These are phyloP conservation scores for Vigna unguiculata DNA, from an alignment of 306 rosid genomes.

Conservation along the genomic window DNA sequence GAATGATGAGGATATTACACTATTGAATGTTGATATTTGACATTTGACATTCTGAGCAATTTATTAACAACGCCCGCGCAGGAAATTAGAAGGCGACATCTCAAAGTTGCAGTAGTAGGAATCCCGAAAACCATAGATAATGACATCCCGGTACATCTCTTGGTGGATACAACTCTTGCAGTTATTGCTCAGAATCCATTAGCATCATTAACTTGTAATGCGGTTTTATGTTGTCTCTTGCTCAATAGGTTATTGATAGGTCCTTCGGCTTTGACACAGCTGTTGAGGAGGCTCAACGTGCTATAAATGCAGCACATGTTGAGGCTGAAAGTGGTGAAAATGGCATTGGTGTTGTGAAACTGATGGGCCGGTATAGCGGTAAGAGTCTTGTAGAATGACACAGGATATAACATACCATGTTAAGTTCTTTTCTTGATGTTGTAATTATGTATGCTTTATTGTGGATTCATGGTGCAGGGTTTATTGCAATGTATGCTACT, in stretches of 20 bases:
- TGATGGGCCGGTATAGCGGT: slow-evolving; percentile 98
- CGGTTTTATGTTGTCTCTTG: slow-evolving; percentile 38
- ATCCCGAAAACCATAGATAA: slow-evolving; percentile 98
- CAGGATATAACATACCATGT: neutral
- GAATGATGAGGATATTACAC: neutral
- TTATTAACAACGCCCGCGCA: slow-evolving; percentile 44
- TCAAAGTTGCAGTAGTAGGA: slow-evolving; percentile 89
- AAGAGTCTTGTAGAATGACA: slow-evolving; percentile 41
- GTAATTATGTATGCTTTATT: slow-evolving; percentile 25
- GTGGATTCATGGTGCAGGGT: slow-evolving; percentile 66
- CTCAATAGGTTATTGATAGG: slow-evolving; percentile 80
- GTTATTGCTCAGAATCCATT: neutral
- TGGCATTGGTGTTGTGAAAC: slow-evolving; percentile 91
- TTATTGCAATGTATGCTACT: slow-evolving; percentile 94
- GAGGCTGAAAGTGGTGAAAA: slow-evolving; percentile 91
- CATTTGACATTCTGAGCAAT: neutral
- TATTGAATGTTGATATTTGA: slow-evolving; percentile 17
- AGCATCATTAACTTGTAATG: slow-evolving; percentile 31
- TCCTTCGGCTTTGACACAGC: slow-evolving; percentile 98
- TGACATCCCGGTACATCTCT: slow-evolving; percentile 76
- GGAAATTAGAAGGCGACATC: slow-evolving; percentile 90
- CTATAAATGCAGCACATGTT: slow-evolving; percentile 97
- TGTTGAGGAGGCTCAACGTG: slow-evolving; percentile 99
- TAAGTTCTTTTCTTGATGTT: slow-evolving; percentile 2
- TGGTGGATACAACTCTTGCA: slow-evolving; percentile 12